phyloP scores from a whole-genome alignment of 257 asterid genomes.

The Anisodus tanguticus region DNA sequence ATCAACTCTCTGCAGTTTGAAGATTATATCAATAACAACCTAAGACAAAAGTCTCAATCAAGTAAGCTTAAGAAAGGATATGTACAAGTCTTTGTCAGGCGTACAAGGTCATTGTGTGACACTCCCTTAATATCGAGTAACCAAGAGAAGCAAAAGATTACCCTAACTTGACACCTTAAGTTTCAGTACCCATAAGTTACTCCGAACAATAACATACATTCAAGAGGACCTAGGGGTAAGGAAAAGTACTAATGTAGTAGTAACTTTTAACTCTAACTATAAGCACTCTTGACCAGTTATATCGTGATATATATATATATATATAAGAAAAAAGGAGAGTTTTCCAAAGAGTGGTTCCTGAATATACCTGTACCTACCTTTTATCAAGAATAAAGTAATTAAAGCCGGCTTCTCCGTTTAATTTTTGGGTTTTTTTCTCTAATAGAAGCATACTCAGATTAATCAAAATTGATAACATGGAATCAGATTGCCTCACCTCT shows the following conservation, averaged over 20 bases:
- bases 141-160: constrained; percentile 10
- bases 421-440: not conserved
- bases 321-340: not conserved
- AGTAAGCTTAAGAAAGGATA: not conserved
- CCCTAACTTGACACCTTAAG: not conserved
- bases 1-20: not conserved
- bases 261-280: not conserved
- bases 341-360: not conserved
- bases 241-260: not conserved
- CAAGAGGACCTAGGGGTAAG: not conserved
- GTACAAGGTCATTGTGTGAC: not conserved
- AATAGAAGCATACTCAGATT: not conserved
- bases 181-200: not conserved
- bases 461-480: not conserved
- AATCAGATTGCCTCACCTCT: constrained; percentile 57
- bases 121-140: not conserved
- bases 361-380: not conserved
- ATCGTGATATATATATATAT: not conserved
- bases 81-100: not conserved
- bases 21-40: not conserved
- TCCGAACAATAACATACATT: not conserved
- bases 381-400: not conserved
- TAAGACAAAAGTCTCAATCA: not conserved
- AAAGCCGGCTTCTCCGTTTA: not conserved
- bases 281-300: not conserved